phyloP scores from a whole-genome alignment of 352 stramenopile genomes.

The Phytophthora multivora region DNA sequence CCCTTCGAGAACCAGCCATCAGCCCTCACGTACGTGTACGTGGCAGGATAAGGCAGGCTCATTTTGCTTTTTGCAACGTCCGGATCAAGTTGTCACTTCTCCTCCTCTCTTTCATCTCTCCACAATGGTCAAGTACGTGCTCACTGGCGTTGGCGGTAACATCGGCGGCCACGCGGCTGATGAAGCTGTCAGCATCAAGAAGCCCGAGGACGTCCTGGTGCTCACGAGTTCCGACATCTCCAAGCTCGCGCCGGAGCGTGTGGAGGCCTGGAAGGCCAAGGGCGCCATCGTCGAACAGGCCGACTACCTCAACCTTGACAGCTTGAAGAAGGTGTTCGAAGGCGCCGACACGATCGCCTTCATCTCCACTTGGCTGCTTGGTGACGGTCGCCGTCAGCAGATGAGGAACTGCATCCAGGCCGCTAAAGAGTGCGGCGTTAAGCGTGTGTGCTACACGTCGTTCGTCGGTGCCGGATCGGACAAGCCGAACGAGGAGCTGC shows the following conservation, averaged over 20 bases:
- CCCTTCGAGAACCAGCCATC: neutral
- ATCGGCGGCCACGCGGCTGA: slow-evolving; percentile 31
- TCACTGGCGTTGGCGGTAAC: slow-evolving; percentile 36
- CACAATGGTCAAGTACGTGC: slow-evolving; percentile 37
- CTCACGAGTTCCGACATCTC: slow-evolving; percentile 26
- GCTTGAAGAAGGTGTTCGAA: slow-evolving; percentile 30
- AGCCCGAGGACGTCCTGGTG: slow-evolving; percentile 22
- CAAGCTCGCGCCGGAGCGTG: slow-evolving; percentile 19
- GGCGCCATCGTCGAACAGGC: slow-evolving; percentile 18
- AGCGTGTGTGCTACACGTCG: slow-evolving; percentile 40
- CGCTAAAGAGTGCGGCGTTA: slow-evolving; percentile 28
- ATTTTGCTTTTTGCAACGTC: slow-evolving; percentile 25
- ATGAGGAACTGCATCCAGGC: slow-evolving; percentile 22
- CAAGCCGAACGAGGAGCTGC: slow-evolving; percentile 29
- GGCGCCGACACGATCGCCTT: slow-evolving; percentile 24
- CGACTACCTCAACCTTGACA: slow-evolving; percentile 28
- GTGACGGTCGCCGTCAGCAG: slow-evolving; percentile 25
- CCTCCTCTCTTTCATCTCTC: slow-evolving; percentile 3
- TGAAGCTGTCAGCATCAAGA: slow-evolving; percentile 27
- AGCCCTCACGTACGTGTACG: slow-evolving; percentile 19
- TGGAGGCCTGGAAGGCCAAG: slow-evolving; percentile 19
- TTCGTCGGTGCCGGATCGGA: slow-evolving; percentile 26
- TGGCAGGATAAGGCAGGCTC: slow-evolving; percentile 20
- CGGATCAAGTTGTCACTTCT: slow-evolving; percentile 11
- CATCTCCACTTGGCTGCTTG: slow-evolving; percentile 35